Evolutionary conservation across 129 eudicot genomes (phyloP).

Genomic region (Flaveria trinervia): DNA sequence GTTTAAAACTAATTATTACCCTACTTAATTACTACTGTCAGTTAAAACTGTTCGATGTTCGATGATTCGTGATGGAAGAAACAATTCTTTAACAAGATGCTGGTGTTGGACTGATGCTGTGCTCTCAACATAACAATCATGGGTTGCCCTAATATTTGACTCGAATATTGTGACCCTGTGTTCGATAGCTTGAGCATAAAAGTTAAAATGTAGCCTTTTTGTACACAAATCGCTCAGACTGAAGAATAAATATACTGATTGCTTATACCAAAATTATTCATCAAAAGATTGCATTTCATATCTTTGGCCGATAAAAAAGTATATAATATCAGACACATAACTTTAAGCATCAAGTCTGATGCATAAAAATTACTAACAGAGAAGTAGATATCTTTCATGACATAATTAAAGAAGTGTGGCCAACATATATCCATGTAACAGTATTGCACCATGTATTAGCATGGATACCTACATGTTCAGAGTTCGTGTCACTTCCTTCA

Average conservation of each 20-base stretch:
- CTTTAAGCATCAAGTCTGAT: too few species aligned
- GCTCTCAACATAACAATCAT: neutral
- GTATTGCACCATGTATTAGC: neutral
- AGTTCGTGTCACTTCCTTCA: slow-evolving; percentile 91
- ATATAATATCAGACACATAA: too few species aligned
- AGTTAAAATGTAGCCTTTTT: neutral
- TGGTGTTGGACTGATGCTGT: neutral
- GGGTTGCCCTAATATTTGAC: neutral
- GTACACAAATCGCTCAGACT: too few species aligned
- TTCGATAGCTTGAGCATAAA: neutral
- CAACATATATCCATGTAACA: too few species aligned
- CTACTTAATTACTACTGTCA: neutral
- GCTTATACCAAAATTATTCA: too few species aligned
- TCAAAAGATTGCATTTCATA: too few species aligned
- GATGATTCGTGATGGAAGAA: neutral
- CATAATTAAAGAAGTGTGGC: too few species aligned
- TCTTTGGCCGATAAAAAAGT: too few species aligned
- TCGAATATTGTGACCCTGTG: neutral
- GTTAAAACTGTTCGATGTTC: neutral
- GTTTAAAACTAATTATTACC: neutral
- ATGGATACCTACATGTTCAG: slow-evolving; percentile 71
- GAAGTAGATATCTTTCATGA: too few species aligned
- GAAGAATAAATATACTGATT: too few species aligned
- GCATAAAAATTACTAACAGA: too few species aligned
- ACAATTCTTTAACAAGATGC: neutral